Conservation (phyloP, 257 asterid species). For the Cinchona pubescens region DNA sequence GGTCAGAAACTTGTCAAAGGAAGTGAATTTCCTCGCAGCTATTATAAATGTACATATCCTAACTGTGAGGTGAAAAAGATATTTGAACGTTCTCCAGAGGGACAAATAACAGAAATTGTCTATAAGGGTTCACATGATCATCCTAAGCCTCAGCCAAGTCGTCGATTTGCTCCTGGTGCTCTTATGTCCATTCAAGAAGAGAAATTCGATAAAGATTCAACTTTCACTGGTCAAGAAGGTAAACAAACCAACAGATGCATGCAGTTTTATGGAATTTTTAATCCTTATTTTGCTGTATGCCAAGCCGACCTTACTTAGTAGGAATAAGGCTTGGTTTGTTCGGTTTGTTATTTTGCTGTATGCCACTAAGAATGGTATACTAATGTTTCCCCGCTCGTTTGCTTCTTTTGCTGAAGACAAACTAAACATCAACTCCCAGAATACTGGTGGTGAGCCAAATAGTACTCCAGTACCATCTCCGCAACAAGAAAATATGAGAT, state of each 20-base stretch:
- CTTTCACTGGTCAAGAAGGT: conserved; percentile 70
- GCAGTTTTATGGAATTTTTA: not conserved
- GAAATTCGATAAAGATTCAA: conserved; percentile 48
- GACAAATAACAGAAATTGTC: conserved; percentile 84
- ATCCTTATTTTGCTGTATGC: not conserved
- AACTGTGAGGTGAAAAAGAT: conserved; percentile 95
- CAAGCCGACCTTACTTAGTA: too few species aligned
- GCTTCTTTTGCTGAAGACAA: conserved; percentile 53
- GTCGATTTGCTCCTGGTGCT: conserved; percentile 72
- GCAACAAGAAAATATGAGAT: conserved; percentile 56
- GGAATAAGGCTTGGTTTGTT: too few species aligned
- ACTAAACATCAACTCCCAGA: conserved; percentile 34
- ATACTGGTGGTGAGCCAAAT: conserved; percentile 46
- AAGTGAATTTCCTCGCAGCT: conserved; percentile 94
- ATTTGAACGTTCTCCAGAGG: conserved; percentile 90
- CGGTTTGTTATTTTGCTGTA: conserved; percentile 2
- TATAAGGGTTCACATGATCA: conserved; percentile 97
- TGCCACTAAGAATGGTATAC: not conserved
- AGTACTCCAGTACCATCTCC: conserved; percentile 63
- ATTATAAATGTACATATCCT: conserved; percentile 92
- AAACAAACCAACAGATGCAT: conserved; percentile 5
- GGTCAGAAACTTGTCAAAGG: conserved; percentile 99
- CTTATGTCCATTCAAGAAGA: conserved; percentile 74
- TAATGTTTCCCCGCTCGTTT: conserved; percentile 5
- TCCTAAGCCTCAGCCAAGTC: conserved; percentile 89